These are phyloP conservation scores for Scalesia atractyloides DNA, from an alignment of 129 eudicot genomes.

Conservation along the genomic window DNA sequence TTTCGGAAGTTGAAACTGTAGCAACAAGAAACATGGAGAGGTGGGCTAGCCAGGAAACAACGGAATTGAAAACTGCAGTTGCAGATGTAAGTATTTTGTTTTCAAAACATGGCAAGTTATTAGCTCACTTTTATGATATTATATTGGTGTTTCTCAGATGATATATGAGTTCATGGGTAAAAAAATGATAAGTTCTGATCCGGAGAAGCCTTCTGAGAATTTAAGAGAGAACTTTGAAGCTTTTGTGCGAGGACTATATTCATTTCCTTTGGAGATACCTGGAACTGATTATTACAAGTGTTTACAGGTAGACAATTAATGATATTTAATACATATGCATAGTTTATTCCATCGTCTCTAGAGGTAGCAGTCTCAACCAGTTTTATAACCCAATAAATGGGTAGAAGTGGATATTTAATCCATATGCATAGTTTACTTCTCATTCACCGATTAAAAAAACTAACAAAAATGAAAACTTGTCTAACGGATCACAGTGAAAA, in stretches of 20 bases:
- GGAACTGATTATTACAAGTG: slow-evolving; percentile 96
- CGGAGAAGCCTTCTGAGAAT: slow-evolving; percentile 67
- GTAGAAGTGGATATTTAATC: too few relatives aligned
- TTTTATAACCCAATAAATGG: too few relatives aligned
- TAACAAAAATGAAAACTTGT: too few relatives aligned
- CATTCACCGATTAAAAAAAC: too few relatives aligned
- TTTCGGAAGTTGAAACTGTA: slow-evolving; percentile 66
- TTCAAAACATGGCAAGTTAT: neutral
- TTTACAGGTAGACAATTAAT: slow-evolving; percentile 52
- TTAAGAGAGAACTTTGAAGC: slow-evolving; percentile 75
- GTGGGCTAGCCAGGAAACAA: slow-evolving; percentile 57
- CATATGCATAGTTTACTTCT: too few relatives aligned
- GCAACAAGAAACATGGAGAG: slow-evolving; percentile 47
- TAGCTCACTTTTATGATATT: neutral
- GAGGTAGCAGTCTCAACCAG: too few relatives aligned
- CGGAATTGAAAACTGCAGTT: slow-evolving; percentile 64
- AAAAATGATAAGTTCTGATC: slow-evolving; percentile 76
- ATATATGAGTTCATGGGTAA: slow-evolving; percentile 66
- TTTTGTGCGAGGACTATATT: slow-evolving; percentile 81
- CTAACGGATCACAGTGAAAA: too few relatives aligned
- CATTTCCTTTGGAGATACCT: slow-evolving; percentile 86
- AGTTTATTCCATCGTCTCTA: neutral
- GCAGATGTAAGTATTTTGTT: slow-evolving; percentile 47
- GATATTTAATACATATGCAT: too few relatives aligned
- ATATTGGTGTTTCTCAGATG: slow-evolving; percentile 50